These are phyloP conservation scores for Sporothrix brasiliensis DNA, from an alignment of 2,329 filamentous ascomycete species.

Conservation along the genomic window DNA sequence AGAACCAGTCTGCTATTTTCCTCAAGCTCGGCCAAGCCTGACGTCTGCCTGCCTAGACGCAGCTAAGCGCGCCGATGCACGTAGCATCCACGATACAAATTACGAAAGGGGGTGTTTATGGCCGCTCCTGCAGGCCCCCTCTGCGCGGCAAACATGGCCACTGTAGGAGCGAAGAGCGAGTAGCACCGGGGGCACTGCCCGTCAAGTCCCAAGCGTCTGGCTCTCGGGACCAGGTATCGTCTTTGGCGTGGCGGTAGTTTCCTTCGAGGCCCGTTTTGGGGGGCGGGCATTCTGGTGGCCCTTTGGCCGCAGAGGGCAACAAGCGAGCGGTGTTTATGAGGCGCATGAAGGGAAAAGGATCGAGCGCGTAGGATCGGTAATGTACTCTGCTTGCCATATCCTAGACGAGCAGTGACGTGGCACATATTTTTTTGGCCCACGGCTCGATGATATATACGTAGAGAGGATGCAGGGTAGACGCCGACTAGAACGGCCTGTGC, in stretches of 20 bases:
- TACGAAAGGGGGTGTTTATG: not conserved
- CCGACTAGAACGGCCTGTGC: not conserved
- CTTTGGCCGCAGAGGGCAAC: not conserved
- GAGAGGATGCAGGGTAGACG: not conserved
- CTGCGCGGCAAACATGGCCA: not conserved
- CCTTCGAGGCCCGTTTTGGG: not conserved
- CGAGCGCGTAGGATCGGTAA: no score
- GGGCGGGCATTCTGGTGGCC: not conserved
- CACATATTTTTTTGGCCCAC: not conserved
- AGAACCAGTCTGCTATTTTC: not conserved
- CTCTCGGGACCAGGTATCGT: not conserved
- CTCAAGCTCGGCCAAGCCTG: not conserved
- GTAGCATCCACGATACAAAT: not conserved
- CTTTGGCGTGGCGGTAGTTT: not conserved
- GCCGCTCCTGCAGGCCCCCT: not conserved
- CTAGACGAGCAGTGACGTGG: no score
- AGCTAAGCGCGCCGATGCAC: not conserved
- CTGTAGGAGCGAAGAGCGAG: not conserved
- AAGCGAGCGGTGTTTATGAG: not conserved
- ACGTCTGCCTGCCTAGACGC: not conserved
- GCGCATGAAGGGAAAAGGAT: not conserved
- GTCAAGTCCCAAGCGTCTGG: conserved; percentile 5
- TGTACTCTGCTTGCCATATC: not conserved
- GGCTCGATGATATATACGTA: not conserved
- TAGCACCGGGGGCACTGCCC: not conserved